These are phyloP conservation scores for Fusarium buxicola DNA, from an alignment of 2,329 filamentous ascomycete genomes.

Conservation along the genomic window DNA sequence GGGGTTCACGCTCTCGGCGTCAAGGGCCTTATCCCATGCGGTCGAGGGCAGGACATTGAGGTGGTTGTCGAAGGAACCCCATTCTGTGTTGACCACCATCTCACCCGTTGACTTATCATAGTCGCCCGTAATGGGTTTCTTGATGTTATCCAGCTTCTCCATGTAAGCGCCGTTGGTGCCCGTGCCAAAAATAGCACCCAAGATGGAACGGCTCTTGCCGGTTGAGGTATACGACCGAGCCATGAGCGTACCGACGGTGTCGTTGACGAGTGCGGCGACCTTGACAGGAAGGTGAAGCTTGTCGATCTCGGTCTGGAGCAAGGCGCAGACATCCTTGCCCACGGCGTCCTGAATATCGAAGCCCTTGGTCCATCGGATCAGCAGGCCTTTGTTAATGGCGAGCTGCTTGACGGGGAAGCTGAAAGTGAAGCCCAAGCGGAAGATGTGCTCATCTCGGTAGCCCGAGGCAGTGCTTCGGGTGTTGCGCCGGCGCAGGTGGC, in stretches of 20 bases:
- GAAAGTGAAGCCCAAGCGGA: slow-evolving; percentile 98
- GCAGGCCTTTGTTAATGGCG: slow-evolving; percentile 92
- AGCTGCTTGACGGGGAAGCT: slow-evolving; percentile 95
- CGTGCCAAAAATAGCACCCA: slow-evolving; percentile 98
- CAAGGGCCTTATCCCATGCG: slow-evolving; percentile 81
- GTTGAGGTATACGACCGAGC: slow-evolving; percentile 94
- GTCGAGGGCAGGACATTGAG: slow-evolving; percentile 90
- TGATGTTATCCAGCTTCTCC: slow-evolving; percentile 88
- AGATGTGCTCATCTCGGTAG: slow-evolving; percentile 79
- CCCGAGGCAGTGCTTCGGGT: slow-evolving; percentile 69
- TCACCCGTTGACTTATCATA: slow-evolving; percentile 86
- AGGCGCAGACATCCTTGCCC: slow-evolving; percentile 91
- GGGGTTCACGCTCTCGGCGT: slow-evolving; percentile 85
- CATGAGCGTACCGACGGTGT: slow-evolving; percentile 98
- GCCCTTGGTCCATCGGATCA: slow-evolving; percentile 98
- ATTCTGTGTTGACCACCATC: slow-evolving; percentile 99
- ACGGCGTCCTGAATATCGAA: slow-evolving; percentile 96
- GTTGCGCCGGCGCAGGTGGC: slow-evolving; percentile 72
- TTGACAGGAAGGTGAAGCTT: slow-evolving; percentile 86
- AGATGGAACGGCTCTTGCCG: slow-evolving; percentile 83
- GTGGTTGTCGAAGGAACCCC: slow-evolving; percentile 97
- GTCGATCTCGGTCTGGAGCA: slow-evolving; percentile 92
- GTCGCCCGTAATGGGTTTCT: slow-evolving; percentile 76
- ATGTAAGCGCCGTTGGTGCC: slow-evolving; percentile 98
- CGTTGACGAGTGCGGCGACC: slow-evolving; percentile 96